These are phyloP conservation scores for Ceratocystis eucalypticola DNA, from an alignment of 2,329 filamentous ascomycete species.

Conservation along the genomic window DNA sequence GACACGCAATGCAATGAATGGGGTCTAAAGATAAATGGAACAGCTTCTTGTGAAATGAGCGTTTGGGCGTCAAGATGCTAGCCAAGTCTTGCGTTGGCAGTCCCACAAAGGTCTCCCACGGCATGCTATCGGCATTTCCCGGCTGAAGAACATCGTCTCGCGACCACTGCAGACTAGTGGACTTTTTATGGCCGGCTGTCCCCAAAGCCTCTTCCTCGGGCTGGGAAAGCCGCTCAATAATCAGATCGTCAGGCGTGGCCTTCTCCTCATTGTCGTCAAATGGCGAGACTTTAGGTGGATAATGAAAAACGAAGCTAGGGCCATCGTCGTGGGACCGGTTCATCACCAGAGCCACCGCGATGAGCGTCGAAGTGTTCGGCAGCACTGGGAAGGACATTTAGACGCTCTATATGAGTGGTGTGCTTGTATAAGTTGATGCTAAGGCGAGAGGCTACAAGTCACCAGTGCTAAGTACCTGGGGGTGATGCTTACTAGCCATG, in stretches of 20 bases:
- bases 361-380: constrained; percentile 41
- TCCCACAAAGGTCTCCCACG: constrained; percentile 61
- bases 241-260: constrained; percentile 38
- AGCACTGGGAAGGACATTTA: constrained; percentile 37
- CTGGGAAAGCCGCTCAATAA: constrained; percentile 35
- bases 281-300: constrained; percentile 46
- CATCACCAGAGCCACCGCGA: constrained; percentile 62
- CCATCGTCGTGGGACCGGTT: constrained; percentile 58
- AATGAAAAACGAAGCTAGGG: constrained; percentile 74
- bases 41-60: constrained; percentile 63
- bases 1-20: constrained; percentile 67
- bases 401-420: constrained; percentile 16
- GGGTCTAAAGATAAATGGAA: constrained; percentile 76
- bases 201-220: constrained; percentile 23
- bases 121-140: constrained; percentile 42
- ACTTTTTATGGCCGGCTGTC: constrained; percentile 22
- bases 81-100: constrained; percentile 66
- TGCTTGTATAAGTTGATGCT: not conserved
- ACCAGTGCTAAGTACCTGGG: too few relatives aligned
- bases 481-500: too few relatives aligned
- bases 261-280: constrained; percentile 26
- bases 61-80: constrained; percentile 62
- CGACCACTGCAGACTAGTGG: constrained; percentile 24
- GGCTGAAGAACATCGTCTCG: constrained; percentile 34
- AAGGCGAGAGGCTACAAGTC: not conserved